A percentile compares a stretch with the other conserved stretches of the same genome.
Evolutionary conservation across 352 stramenopile genomes (phyloP).

Genomic region (Phytophthora macrochlamydospora): DNA sequence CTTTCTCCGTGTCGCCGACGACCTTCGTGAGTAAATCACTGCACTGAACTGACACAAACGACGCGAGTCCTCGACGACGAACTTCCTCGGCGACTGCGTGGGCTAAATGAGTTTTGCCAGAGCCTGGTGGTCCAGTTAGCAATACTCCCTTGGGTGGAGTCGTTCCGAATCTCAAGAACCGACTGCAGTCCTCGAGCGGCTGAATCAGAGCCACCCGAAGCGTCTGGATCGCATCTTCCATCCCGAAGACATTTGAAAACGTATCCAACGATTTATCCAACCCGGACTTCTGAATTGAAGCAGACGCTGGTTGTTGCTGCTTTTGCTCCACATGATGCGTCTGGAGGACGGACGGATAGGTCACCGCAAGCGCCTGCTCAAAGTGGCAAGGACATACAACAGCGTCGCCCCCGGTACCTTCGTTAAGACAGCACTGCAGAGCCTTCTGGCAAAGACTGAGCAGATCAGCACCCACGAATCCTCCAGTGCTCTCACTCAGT

Average conservation of each 20-base stretch:
- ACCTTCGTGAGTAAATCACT: slow-evolving; percentile 91
- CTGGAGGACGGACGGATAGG: slow-evolving; percentile 96
- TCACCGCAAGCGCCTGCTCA: slow-evolving; percentile 89
- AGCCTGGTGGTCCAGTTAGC: slow-evolving; percentile 98
- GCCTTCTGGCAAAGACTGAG: slow-evolving; percentile 79
- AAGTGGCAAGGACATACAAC: slow-evolving; percentile 48
- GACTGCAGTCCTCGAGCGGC: slow-evolving; percentile 94
- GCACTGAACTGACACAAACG: slow-evolving; percentile 89
- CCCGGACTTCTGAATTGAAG: slow-evolving; percentile 28
- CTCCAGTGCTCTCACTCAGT: slow-evolving; percentile 95
- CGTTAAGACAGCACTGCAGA: slow-evolving; percentile 68
- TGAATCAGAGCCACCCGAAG: slow-evolving; percentile 97
- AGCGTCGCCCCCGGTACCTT: slow-evolving; percentile 17
- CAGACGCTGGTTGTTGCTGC: slow-evolving; percentile 38
- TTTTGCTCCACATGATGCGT: slow-evolving; percentile 93
- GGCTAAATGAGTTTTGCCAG: slow-evolving; percentile 97
- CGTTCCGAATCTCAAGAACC: slow-evolving; percentile 98
- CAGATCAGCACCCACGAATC: slow-evolving; percentile 92
- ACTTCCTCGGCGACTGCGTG: slow-evolving; percentile 68
- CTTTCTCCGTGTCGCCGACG: slow-evolving; percentile 90
- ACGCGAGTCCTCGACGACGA: slow-evolving; percentile 62
- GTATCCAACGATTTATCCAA: slow-evolving; percentile 5
- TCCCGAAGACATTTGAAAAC: slow-evolving; percentile 93
- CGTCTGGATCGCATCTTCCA: slow-evolving; percentile 96
- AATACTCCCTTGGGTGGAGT: slow-evolving; percentile 97